A percentile compares a stretch with the other conserved stretches of the same genome.
Conservation (phyloP, 352 stramenopile species). For the Globisporangium takayamanum region DNA sequence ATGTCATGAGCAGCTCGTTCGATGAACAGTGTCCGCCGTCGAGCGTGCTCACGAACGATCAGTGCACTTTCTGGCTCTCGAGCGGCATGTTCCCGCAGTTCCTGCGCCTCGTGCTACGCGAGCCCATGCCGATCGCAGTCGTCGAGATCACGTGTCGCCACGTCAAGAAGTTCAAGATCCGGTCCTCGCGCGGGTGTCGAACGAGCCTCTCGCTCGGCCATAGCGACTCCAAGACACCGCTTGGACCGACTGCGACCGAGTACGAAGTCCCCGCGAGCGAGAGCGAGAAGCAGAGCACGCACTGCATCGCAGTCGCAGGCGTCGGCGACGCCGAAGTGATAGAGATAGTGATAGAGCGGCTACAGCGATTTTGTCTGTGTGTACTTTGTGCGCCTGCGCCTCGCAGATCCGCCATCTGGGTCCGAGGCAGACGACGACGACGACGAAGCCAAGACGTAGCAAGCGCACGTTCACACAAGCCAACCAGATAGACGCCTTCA, state of each 20-base stretch:
- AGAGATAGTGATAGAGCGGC: conserved; percentile 61
- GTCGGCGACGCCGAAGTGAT: conserved; percentile 31
- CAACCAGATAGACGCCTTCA: neutral
- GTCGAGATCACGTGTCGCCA: conserved; percentile 71
- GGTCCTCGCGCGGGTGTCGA: conserved; percentile 25
- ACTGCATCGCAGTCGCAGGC: conserved; percentile 30
- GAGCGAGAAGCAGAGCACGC: conserved; percentile 43
- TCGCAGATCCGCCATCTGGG: conserved; percentile 21
- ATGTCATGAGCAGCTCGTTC: conserved; percentile 64
- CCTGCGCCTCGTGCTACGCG: conserved; percentile 49
- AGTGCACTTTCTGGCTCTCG: conserved; percentile 59
- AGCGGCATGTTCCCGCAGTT: conserved; percentile 72
- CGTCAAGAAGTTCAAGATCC: conserved; percentile 52
- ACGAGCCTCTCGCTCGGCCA: conserved; percentile 17
- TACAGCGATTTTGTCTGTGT: conserved; percentile 65
- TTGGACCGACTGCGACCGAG: conserved; percentile 8
- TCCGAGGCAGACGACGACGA: conserved; percentile 1
- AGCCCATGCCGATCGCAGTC: conserved; percentile 42
- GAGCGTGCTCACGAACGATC: conserved; percentile 51
- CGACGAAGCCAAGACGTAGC: conserved; percentile 5
- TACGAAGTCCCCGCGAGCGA: conserved; percentile 33
- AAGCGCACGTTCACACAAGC: neutral
- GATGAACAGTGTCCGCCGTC: conserved; percentile 36
- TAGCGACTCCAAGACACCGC: conserved; percentile 3
- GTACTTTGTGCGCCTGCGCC: conserved; percentile 36